Evolutionary conservation across 345 rosid genomes (phyloP), one percentile per base, ranked within the genome.

Genomic region (Geranium rotundifolium): DNA sequence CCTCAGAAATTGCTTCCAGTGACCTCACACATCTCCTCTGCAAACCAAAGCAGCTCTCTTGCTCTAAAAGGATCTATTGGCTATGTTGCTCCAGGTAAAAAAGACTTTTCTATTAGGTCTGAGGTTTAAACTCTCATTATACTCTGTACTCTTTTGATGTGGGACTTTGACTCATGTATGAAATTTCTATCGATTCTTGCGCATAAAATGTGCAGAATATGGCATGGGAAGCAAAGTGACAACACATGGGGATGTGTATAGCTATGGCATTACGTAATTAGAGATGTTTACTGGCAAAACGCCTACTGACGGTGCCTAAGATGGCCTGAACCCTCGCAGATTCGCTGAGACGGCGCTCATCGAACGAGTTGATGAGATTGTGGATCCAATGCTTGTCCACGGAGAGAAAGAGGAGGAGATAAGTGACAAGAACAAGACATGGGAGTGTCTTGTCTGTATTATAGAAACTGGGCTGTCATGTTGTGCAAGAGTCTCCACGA

Each of bases 41-140:
- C n/a, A 9, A 54, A 34, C 56, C 62, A 71, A 39, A 65, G 67
- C 46, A 80, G 77, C 63, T 80, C 85, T 18, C 58, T 65, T 0
- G 70, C 81, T 16, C 66, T 76, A 3, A 76, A 64, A 71, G 88
- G 85, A 50, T 72, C 85, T 39, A 63, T 80, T 17, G 82, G 82
- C n/a, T 83, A 76, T 56, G 64, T 76, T 0, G 76, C 85, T 49
- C 85, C 88, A 62, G 84, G 81, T 81, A 65, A 27, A 14, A 7
- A 2, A 10, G 19, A 16, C 54, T 2, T 50, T 7, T 20, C 62
- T 66, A 69, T 13, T 69, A 71, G 39, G 80, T 37, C 12, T 37
- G 12, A 5, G 4, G 7, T 37, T 4, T 37, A 5, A 37, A 37
- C 46, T 10, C 7, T 5, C 7, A 1, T 10, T 37, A 37, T 37